Conservation (phyloP, 2,329 filamentous ascomycete species). For the Zelopaecilomyces penicillatus region DNA sequence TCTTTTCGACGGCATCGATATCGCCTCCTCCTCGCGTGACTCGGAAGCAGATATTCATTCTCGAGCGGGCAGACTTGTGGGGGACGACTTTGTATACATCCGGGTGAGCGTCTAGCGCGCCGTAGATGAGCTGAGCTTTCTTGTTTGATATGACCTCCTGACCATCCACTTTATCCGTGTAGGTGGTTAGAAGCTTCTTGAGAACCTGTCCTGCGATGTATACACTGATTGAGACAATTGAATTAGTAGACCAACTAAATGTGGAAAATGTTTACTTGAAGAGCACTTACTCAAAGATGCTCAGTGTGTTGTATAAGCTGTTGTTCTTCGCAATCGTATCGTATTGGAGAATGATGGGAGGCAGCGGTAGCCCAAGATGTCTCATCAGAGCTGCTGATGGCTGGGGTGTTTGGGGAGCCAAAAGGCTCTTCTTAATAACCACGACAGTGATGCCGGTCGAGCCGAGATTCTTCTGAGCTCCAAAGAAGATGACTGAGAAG, state of each 20-base stretch:
- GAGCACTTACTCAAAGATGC: constrained; percentile 67
- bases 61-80: constrained; percentile 63
- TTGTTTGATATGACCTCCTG: constrained; percentile 65
- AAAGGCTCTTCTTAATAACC: constrained; percentile 71
- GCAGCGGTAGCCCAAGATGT: constrained; percentile 65
- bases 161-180: constrained; percentile 61
- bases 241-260: not conserved
- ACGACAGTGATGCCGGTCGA: constrained; percentile 78
- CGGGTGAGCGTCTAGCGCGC: constrained; percentile 63
- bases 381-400: constrained; percentile 63
- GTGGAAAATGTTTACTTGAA: not conserved
- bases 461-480: constrained; percentile 91
- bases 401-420: constrained; percentile 58
- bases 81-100: constrained; percentile 71
- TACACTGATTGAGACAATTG: constrained; percentile 43
- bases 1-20: constrained; percentile 63
- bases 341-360: constrained; percentile 74
- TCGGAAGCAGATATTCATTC: constrained; percentile 95
- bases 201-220: constrained; percentile 88
- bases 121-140: constrained; percentile 73
- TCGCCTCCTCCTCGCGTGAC: constrained; percentile 50
- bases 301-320: constrained; percentile 90
- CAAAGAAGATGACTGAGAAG: constrained; percentile 80
- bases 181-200: constrained; percentile 59
- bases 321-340: constrained; percentile 85